A percentile compares a stretch with the other conserved stretches of the same genome.
These are phyloP conservation scores for Athelia psychrophila DNA, from an alignment of 1,284 basidiomycete species.

Conservation along the genomic window DNA sequence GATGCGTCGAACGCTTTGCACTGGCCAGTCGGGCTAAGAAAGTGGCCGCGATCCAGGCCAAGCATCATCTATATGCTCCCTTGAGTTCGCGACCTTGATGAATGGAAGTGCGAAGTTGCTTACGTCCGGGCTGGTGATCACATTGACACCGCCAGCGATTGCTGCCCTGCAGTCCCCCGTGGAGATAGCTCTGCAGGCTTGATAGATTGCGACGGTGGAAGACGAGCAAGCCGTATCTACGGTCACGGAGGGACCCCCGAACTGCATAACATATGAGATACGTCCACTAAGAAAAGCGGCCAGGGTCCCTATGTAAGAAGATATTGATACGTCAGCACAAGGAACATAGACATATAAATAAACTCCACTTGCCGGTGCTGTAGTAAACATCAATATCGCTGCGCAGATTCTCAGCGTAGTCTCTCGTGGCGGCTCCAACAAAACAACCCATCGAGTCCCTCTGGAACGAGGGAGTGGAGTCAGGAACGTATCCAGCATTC, in stretches of 20 bases:
- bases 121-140: conserved; percentile 70
- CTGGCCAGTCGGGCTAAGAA: conserved; percentile 63
- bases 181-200: conserved; percentile 61
- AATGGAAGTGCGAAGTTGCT: conserved; percentile 17
- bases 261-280: conserved; percentile 63
- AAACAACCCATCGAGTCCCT: conserved; percentile 60
- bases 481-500: conserved; percentile 64
- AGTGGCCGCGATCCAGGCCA: conserved; percentile 67
- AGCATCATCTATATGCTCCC: conserved; percentile 53
- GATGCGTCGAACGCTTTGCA: conserved; percentile 70
- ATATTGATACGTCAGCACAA: neutral
- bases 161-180: conserved; percentile 64
- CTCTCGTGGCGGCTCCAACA: conserved; percentile 65
- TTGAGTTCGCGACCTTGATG: neutral
- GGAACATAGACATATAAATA: neutral
- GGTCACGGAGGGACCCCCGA: conserved; percentile 67
- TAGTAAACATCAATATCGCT: conserved; percentile 68
- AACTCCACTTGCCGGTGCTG: conserved; percentile 52
- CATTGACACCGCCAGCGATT: conserved; percentile 71
- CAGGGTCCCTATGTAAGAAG: conserved; percentile 55
- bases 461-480: conserved; percentile 46
- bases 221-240: conserved; percentile 75
- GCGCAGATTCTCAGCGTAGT: conserved; percentile 64
- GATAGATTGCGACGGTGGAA: conserved; percentile 63
- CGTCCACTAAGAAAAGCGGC: conserved; percentile 68